Evolutionary conservation across 2,329 filamentous ascomycete genomes (phyloP), one percentile per base, ranked within the genome.

Genomic region (Arachnopeziza araneosa): DNA sequence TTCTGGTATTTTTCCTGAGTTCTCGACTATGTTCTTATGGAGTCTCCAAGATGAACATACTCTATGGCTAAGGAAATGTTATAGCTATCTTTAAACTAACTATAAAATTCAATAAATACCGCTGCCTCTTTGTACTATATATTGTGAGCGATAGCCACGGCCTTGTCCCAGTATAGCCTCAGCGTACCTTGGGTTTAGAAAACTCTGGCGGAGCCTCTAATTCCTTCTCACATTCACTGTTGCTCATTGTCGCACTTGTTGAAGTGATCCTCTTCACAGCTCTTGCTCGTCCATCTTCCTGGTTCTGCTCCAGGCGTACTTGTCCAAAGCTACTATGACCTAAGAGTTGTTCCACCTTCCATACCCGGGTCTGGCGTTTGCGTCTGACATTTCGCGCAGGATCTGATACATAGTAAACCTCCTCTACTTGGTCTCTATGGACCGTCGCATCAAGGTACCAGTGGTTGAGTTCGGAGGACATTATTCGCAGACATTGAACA

Each of bases 41-140:
- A 54, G 72, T 7, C 64, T 48, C 75, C 73, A 55, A 66, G 57
- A 36, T 59, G 44, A n/a, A 73, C 64, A 58, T 73, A 76, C 58
- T 76, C 75, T 73, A 77, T 75, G 6, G 72, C 63, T 44, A 77
- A 66, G 59, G 67, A 74, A 1, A 76, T 51, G 3, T 30, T 52
- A 50, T 66, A 61, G 2, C 61, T 24, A 36, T 62, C 60, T 56
- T 75, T 70, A 60, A 67, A 77, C 74, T 74, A 77, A 1, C 74
- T 73, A 36, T 66, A 69, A 1, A 69, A 73, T 56, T 73, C 58
- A 3, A 72, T 70, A 57, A 73, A 70, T 24, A 23, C 21, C 30
- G 26, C 53, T 6, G 36, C 36, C 7, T 55, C 12, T 24, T 55
- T 30, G 14, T 44, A 23, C 24, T 32, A 55, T 22, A 32, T 30